phyloP scores from a whole-genome alignment of 2,329 filamentous ascomycete genomes.

The Lasiodiplodia sp. region DNA sequence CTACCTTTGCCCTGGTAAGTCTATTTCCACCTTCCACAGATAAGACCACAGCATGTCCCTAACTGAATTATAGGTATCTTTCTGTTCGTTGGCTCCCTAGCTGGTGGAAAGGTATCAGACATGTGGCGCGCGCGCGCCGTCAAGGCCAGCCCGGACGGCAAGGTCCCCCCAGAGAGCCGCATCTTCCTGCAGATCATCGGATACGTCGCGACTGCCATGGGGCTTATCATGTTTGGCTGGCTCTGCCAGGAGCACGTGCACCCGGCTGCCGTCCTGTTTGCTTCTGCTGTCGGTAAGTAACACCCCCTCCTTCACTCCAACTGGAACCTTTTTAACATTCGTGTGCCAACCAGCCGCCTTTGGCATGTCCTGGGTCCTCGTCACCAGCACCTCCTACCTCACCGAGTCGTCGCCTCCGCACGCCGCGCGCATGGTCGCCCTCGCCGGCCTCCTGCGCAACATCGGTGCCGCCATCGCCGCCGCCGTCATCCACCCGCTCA shows the following conservation, averaged over 20 bases:
- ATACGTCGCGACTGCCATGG: constrained; percentile 47
- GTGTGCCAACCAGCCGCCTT: constrained; percentile 38
- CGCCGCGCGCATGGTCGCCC: constrained; percentile 51
- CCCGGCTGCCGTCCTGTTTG: constrained; percentile 39
- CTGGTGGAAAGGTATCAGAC: constrained; percentile 50
- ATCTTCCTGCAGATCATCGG: constrained; percentile 51
- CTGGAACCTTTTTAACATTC: not conserved
- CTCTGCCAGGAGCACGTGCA: constrained; percentile 43
- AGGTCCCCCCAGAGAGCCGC: constrained; percentile 48
- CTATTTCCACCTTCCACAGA: no score
- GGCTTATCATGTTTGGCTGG: constrained; percentile 53
- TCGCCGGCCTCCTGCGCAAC: constrained; percentile 52
- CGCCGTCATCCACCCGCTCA: constrained; percentile 44
- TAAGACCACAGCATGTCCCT: not conserved
- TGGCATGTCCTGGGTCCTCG: constrained; percentile 53
- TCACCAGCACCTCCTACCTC: constrained; percentile 52
- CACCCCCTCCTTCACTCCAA: not conserved
- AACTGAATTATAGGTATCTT: constrained; percentile 33
- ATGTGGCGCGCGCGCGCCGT: constrained; percentile 40
- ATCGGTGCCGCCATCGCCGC: constrained; percentile 50
- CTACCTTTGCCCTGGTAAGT: constrained; percentile 42
- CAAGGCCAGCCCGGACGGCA: constrained; percentile 36
- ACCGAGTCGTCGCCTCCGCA: constrained; percentile 51
- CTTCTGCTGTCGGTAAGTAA: constrained; percentile 39
- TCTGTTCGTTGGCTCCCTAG: constrained; percentile 46